Conservation (phyloP, 257 asterid genomes). For the Haberlea rhodopensis region DNA sequence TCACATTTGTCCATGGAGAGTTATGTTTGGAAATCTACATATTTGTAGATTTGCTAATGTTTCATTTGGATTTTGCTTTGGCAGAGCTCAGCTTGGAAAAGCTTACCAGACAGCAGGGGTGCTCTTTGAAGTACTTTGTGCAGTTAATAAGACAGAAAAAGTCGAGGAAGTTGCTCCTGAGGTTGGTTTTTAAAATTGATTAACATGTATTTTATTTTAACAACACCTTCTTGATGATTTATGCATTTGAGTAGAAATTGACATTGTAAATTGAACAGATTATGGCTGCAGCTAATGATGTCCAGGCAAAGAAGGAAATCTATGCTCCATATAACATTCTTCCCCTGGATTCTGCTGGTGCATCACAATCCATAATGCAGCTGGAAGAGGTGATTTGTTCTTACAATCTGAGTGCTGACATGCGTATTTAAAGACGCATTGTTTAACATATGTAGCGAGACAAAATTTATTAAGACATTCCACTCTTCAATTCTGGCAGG, state of each 20-base stretch:
- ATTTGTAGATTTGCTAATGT: constrained; percentile 11
- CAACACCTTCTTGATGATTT: constrained; percentile 13
- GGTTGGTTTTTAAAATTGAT: constrained; percentile 44
- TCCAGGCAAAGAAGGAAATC: constrained; percentile 89
- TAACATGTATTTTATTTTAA: no score
- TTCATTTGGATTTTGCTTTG: constrained; percentile 10
- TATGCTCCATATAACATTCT: constrained; percentile 91
- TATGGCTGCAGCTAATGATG: constrained; percentile 96
- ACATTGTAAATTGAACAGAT: constrained; percentile 49
- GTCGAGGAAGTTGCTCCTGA: constrained; percentile 98
- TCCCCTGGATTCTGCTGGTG: constrained; percentile 94
- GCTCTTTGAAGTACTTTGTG: constrained; percentile 98
- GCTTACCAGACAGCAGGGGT: constrained; percentile 99
- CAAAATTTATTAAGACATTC: constrained; percentile 17
- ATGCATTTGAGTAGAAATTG: constrained; percentile 21
- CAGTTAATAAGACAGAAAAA: constrained; percentile 88
- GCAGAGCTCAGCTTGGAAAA: constrained; percentile 96
- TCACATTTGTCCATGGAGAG: constrained; percentile 8
- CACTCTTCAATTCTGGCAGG: constrained; percentile 40
- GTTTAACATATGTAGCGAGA: constrained; percentile 1
- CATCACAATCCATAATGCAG: constrained; percentile 93
- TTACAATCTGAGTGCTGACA: constrained; percentile 21
- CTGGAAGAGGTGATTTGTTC: constrained; percentile 77
- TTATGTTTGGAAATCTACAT: constrained; percentile 1
- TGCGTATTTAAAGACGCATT: constrained; percentile 1